These are phyloP conservation scores for Yarrowia sp. DNA, from an alignment of 805 yeast species.

Conservation along the genomic window DNA sequence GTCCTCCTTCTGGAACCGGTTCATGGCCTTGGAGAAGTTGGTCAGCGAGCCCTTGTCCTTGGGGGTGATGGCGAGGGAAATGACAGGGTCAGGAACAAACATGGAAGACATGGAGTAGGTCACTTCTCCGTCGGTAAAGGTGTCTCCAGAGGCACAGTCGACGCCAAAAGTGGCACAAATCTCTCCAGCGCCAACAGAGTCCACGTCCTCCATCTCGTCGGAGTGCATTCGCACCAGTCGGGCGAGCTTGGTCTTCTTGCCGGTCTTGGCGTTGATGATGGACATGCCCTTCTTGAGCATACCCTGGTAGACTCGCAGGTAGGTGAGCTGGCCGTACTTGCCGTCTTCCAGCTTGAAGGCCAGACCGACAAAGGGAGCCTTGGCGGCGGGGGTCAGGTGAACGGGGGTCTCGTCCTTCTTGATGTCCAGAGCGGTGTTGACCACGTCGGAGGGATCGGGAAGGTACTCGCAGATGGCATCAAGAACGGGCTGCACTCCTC, in stretches of 20 bases:
- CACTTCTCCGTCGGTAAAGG: slow-evolving; percentile 85
- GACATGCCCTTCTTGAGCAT: slow-evolving; percentile 86
- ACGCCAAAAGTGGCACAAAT: slow-evolving; percentile 99
- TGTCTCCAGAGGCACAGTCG: slow-evolving; percentile 98
- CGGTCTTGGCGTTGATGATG: slow-evolving; percentile 87
- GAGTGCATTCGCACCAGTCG: slow-evolving; percentile 98
- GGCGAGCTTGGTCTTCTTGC: slow-evolving; percentile 90
- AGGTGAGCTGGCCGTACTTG: slow-evolving; percentile 95
- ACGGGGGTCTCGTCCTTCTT: slow-evolving; percentile 71
- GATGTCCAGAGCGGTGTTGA: slow-evolving; percentile 84
- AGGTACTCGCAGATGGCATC: slow-evolving; percentile 95
- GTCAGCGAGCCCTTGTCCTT: slow-evolving; percentile 77
- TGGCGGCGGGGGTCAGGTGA: slow-evolving; percentile 71
- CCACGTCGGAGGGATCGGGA: slow-evolving; percentile 93
- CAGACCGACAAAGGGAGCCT: slow-evolving; percentile 87
- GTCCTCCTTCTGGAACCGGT: slow-evolving; percentile 97
- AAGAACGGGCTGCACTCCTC: slow-evolving; percentile 92
- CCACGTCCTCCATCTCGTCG: slow-evolving; percentile 97
- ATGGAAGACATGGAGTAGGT: slow-evolving; percentile 93
- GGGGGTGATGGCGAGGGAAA: slow-evolving; percentile 89
- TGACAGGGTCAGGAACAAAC: slow-evolving; percentile 99
- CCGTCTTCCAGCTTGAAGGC: slow-evolving; percentile 99
- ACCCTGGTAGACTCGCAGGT: slow-evolving; percentile 97
- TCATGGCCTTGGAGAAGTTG: slow-evolving; percentile 95
- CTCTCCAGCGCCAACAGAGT: slow-evolving; percentile 96